Evolutionary conservation across 1,139 yeast genomes (phyloP).

Genomic region (Blastobotrys arbuscula): DNA sequence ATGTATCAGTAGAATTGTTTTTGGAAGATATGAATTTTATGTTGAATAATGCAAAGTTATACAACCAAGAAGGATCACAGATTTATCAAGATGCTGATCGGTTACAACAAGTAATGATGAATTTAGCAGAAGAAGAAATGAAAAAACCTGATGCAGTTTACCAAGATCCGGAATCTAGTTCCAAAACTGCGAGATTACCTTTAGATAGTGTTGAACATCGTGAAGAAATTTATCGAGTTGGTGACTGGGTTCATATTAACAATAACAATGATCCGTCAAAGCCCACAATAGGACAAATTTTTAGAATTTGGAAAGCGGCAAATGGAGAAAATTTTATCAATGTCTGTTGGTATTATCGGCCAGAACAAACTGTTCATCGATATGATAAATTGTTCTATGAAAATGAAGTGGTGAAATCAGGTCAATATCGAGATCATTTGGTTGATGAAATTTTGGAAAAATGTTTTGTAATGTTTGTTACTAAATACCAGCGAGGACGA

Average conservation of each 20-base stretch:
- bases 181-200: constrained; percentile 61
- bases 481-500: constrained; percentile 91
- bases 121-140: constrained; percentile 62
- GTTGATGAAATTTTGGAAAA: constrained; percentile 87
- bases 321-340: constrained; percentile 87
- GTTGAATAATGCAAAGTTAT: constrained; percentile 68
- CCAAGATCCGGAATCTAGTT: constrained; percentile 50
- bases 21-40: constrained; percentile 69
- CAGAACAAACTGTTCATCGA: constrained; percentile 95
- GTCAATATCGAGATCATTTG: constrained; percentile 91
- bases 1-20: constrained; percentile 67
- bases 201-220: constrained; percentile 67
- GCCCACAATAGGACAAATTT: constrained; percentile 91
- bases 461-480: constrained; percentile 90
- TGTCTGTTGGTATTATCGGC: constrained; percentile 96
- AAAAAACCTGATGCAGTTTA: constrained; percentile 77
- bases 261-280: constrained; percentile 83
- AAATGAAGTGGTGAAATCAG: constrained; percentile 93
- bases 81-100: constrained; percentile 54
- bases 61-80: constrained; percentile 52
- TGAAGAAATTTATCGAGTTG: constrained; percentile 73
- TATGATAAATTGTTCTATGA: constrained; percentile 82
- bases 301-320: constrained; percentile 72
- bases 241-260: constrained; percentile 88
- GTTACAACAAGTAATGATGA: constrained; percentile 58